These are phyloP conservation scores for Scedosporium apiospermum DNA, from an alignment of 2,329 filamentous ascomycete species.

Conservation along the genomic window DNA sequence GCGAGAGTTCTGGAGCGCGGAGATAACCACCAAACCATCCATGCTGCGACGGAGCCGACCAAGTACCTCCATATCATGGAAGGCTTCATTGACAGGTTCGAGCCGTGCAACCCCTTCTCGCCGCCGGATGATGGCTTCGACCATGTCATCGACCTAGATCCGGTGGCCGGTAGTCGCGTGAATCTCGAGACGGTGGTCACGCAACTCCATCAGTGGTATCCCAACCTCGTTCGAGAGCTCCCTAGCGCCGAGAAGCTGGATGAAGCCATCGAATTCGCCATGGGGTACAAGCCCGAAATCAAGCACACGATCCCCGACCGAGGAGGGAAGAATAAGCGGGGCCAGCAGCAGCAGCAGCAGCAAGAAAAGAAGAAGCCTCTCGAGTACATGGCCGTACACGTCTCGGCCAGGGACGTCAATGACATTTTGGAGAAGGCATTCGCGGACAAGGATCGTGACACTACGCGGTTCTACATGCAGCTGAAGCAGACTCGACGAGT, in stretches of 20 bases:
- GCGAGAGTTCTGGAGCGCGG: slow-evolving; percentile 74
- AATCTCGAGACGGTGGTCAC: slow-evolving; percentile 76
- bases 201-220: slow-evolving; percentile 66
- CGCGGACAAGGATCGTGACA: slow-evolving; percentile 35
- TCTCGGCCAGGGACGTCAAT: slow-evolving; percentile 32
- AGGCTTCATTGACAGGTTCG: slow-evolving; percentile 79
- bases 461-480: slow-evolving; percentile 56
- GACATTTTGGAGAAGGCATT: slow-evolving; percentile 63
- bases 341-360: slow-evolving; percentile 20
- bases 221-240: slow-evolving; percentile 61
- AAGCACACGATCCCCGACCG: slow-evolving; percentile 64
- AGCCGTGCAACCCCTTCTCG: slow-evolving; percentile 57
- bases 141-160: slow-evolving; percentile 74
- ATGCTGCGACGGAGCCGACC: slow-evolving; percentile 61
- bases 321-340: slow-evolving; percentile 17
- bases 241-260: slow-evolving; percentile 70
- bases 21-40: slow-evolving; percentile 97
- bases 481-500: slow-evolving; percentile 66
- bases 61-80: slow-evolving; percentile 92
- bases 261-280: slow-evolving; percentile 63
- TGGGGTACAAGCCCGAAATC: slow-evolving; percentile 67
- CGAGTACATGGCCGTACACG: slow-evolving; percentile 47
- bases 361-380: slow-evolving; percentile 34
- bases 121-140: slow-evolving; percentile 79
- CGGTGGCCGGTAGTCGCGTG: slow-evolving; percentile 62